These are phyloP conservation scores for Fusarium floridanum DNA, from an alignment of 2,329 filamentous ascomycete species.

Conservation along the genomic window DNA sequence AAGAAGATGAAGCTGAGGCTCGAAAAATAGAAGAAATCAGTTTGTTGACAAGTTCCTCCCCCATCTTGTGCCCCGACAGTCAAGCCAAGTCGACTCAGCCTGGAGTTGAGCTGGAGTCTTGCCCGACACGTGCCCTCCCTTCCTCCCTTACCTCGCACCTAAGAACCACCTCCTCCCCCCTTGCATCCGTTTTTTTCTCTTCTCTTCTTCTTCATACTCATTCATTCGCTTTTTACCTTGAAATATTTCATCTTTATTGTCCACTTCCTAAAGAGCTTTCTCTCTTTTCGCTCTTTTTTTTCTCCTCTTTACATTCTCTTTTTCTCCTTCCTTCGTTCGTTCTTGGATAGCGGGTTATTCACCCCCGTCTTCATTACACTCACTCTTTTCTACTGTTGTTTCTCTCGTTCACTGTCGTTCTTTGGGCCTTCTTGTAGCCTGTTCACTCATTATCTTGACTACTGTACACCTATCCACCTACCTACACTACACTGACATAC, in stretches of 20 bases:
- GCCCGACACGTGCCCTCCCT: slow-evolving; percentile 22
- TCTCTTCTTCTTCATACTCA: slow-evolving; percentile 8
- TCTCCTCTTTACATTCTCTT: slow-evolving; percentile 6
- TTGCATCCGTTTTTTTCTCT: neutral
- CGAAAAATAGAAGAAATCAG: neutral
- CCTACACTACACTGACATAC: neutral
- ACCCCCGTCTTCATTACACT: slow-evolving; percentile 20
- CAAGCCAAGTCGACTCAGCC: neutral
- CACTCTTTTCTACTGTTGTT: slow-evolving; percentile 14
- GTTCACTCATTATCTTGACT: slow-evolving; percentile 22
- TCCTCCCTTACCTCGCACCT: slow-evolving; percentile 2
- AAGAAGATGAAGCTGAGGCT: slow-evolving; percentile 2
- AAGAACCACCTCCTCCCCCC: slow-evolving; percentile 3
- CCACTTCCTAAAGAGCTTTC: slow-evolving; percentile 25
- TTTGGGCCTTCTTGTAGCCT: slow-evolving; percentile 21
- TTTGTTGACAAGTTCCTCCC: neutral
- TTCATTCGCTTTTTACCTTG: neutral
- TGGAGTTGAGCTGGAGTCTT: slow-evolving; percentile 5
- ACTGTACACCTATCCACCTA: neutral
- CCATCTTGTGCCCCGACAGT: slow-evolving; percentile 1
- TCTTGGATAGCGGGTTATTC: slow-evolving; percentile 24
- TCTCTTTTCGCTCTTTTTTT: neutral
- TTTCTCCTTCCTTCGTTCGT: slow-evolving; percentile 27
- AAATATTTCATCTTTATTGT: slow-evolving; percentile 1
- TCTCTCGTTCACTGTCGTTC: neutral